Percentiles rank a stretch among this genome's conserved stretches.
Conservation (phyloP, 2,329 filamentous ascomycete species). For the Pseudogymnoascus sp. region DNA sequence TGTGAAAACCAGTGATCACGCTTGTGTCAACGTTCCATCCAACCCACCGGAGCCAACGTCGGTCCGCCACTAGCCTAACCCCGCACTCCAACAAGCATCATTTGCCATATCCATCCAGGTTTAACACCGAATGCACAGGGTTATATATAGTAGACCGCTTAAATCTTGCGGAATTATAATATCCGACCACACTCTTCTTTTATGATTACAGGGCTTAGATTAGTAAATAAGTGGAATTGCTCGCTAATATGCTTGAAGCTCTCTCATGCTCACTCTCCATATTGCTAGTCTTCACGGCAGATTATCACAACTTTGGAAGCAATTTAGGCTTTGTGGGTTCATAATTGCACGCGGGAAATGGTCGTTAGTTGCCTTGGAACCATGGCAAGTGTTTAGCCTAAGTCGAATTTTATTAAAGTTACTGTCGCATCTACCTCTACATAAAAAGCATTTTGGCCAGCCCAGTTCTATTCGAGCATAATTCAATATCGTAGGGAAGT, state of each 20-base stretch:
- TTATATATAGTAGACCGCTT: background rate
- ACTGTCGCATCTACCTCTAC: background rate
- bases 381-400: background rate
- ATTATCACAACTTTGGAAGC: background rate
- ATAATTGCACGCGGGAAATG: background rate
- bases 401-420: background rate
- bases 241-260: background rate
- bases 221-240: background rate
- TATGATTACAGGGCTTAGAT: background rate
- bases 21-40: background rate
- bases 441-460: background rate
- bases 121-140: background rate
- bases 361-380: background rate
- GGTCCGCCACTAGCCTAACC: background rate
- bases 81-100: background rate
- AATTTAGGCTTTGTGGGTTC: background rate
- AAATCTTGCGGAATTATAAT: constrained; percentile 7
- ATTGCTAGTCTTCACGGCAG: background rate
- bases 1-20: background rate
- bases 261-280: background rate
- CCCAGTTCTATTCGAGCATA: background rate
- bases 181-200: background rate
- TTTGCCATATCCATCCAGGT: background rate
- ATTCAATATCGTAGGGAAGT: background rate
- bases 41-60: background rate